Conservation (phyloP, 2,329 filamentous ascomycete genomes). For the Nothophoma quercina region DNA sequence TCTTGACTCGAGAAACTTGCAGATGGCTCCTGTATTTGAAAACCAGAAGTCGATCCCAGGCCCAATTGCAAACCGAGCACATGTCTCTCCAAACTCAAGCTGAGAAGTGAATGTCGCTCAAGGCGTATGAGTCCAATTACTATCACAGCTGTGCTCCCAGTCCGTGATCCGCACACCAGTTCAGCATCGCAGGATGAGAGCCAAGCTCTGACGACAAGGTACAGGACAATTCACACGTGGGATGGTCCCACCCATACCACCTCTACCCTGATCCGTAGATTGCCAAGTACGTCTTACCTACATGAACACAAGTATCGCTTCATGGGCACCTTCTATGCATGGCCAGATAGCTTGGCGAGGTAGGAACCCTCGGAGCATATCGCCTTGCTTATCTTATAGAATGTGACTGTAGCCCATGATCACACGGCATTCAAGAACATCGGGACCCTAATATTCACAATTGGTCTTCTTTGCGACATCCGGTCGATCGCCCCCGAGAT, state of each 20-base stretch:
- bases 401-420: not conserved
- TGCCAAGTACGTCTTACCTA: constrained; percentile 1
- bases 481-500: not conserved
- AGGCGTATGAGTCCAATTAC: not conserved
- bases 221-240: not conserved
- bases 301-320: not conserved
- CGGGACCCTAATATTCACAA: not conserved
- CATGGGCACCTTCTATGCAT: not conserved
- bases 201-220: not conserved
- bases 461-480: not conserved
- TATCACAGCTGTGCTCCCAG: not conserved
- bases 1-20: not conserved
- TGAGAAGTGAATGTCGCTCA: not conserved
- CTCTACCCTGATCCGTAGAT: not conserved
- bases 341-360: constrained; percentile 1
- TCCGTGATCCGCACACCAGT: not conserved
- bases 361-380: not conserved
- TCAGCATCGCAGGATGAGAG: not conserved
- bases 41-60: too few species aligned
- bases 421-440: too few species aligned
- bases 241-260: not conserved
- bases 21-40: not conserved
- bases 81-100: not conserved
- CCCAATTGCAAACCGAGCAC: too few species aligned
- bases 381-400: not conserved